These are phyloP conservation scores for Coemansia sp. DNA, from an alignment of 192 early-diverging fungal species.

Conservation along the genomic window DNA sequence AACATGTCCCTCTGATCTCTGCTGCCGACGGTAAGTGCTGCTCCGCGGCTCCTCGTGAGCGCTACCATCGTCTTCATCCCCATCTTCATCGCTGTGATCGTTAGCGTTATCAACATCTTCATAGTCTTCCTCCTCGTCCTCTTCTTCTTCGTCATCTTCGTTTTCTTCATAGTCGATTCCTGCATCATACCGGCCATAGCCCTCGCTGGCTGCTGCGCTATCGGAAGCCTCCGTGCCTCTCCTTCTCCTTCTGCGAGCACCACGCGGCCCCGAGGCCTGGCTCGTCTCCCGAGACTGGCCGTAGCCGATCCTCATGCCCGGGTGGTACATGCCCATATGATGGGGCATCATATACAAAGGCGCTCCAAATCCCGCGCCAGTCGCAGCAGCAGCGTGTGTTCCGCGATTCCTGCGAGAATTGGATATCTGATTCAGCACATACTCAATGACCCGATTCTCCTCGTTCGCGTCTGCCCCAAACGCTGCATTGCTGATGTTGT, in stretches of 20 bases:
- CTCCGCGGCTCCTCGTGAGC: neutral
- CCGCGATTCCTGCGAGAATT: conserved; percentile 20
- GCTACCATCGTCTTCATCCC: neutral
- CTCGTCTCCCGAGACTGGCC: neutral
- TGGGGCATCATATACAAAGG: conserved; percentile 44
- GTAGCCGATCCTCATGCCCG: neutral
- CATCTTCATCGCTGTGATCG: neutral
- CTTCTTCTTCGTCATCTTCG: neutral
- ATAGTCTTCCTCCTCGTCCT: neutral
- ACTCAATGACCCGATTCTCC: conserved; percentile 40
- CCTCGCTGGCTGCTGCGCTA: neutral
- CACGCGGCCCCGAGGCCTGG: neutral
- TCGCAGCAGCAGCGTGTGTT: neutral
- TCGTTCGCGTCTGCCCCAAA: conserved; percentile 28
- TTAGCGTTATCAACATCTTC: neutral
- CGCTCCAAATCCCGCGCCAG: conserved; percentile 15
- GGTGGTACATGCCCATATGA: conserved; percentile 9
- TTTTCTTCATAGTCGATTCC: neutral
- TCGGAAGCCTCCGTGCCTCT: neutral
- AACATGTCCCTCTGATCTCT: neutral
- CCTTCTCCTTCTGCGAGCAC: neutral
- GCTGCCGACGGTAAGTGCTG: neutral
- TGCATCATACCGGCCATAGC: neutral
- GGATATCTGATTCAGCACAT: conserved; percentile 49
- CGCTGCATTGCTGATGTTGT: conserved; percentile 11